Evolutionary conservation across 2,329 filamentous ascomycete species (phyloP).

Genomic region (Colletotrichum sp.): DNA sequence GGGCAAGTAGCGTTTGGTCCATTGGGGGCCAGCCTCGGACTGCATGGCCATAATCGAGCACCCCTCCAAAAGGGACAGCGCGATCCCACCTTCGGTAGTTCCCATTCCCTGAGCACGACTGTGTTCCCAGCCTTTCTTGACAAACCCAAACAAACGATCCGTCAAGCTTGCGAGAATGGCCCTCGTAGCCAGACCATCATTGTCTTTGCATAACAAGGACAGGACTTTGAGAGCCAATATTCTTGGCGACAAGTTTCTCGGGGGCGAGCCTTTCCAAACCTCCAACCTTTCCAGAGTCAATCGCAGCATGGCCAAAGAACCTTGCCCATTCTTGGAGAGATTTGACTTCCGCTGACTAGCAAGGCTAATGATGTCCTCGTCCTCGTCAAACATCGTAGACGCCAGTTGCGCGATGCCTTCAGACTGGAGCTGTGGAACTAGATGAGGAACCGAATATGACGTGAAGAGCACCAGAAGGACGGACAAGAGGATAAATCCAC

Average conservation of each 20-base stretch:
- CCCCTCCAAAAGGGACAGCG: conserved; percentile 57
- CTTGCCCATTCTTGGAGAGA: conserved; percentile 69
- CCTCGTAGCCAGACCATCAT: conserved; percentile 1
- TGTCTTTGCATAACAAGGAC: conserved; percentile 3
- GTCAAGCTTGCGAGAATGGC: conserved; percentile 13
- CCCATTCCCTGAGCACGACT: conserved; percentile 5
- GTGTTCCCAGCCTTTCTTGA: conserved; percentile 11
- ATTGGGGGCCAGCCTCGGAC: conserved; percentile 35
- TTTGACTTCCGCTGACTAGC: conserved; percentile 70
- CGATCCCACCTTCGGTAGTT: conserved; percentile 25
- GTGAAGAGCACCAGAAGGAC: conserved; percentile 68
- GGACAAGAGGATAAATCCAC: conserved; percentile 68
- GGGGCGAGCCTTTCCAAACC: conserved; percentile 64
- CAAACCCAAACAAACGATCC: conserved; percentile 24
- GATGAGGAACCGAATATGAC: conserved; percentile 63
- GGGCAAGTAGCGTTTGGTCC: conserved; percentile 56
- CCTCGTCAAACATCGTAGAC: conserved; percentile 54
- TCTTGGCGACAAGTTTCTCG: conserved; percentile 63
- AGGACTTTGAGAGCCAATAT: conserved; percentile 68
- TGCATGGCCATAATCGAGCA: conserved; percentile 55
- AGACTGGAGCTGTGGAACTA: conserved; percentile 60
- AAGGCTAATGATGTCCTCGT: conserved; percentile 64
- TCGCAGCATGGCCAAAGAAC: conserved; percentile 60
- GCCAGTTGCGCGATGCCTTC: conserved; percentile 63
- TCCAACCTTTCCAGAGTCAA: conserved; percentile 54